Percentiles rank a stretch among this genome's conserved stretches.
These are phyloP conservation scores for Sanghuangporus sanghuang DNA, from an alignment of 1,284 basidiomycete genomes.

Conservation along the genomic window DNA sequence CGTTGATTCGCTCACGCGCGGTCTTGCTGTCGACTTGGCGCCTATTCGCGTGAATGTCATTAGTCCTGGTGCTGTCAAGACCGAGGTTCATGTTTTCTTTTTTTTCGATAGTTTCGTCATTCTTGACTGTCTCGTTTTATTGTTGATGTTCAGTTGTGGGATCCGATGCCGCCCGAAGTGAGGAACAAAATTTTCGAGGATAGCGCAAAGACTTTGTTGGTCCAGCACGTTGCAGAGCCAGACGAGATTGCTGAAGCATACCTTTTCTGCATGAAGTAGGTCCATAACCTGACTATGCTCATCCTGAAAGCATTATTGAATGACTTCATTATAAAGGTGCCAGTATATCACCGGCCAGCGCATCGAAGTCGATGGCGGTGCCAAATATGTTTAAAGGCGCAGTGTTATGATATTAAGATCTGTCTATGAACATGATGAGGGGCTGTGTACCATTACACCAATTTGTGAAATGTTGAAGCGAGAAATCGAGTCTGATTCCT, in stretches of 20 bases:
- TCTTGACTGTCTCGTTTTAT: neutral
- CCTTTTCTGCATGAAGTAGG: constrained; percentile 23
- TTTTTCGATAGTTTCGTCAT: neutral
- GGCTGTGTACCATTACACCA: no score
- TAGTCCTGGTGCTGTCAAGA: constrained; percentile 20
- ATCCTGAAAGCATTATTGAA: neutral
- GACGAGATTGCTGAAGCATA: constrained; percentile 24
- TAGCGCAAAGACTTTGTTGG: constrained; percentile 14
- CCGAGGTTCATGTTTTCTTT: constrained; percentile 6
- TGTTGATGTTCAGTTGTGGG: constrained; percentile 19
- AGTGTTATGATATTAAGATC: no score
- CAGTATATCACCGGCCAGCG: constrained; percentile 22
- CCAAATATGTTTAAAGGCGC: neutral
- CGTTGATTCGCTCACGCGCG: constrained; percentile 20
- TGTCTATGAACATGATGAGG: no score
- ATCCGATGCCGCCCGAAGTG: constrained; percentile 12
- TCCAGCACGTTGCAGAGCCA: constrained; percentile 19
- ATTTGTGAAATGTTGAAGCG: no score
- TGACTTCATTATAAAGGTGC: constrained; percentile 11
- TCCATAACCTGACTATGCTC: neutral
- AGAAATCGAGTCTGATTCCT: no score
- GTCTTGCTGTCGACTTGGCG: constrained; percentile 22
- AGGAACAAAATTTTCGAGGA: constrained; percentile 15
- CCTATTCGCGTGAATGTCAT: constrained; percentile 22
- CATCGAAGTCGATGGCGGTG: constrained; percentile 22